Base-by-base conservation (phyloP, 2,329 filamentous ascomycete species). In the Beauveria sp. region DNA sequence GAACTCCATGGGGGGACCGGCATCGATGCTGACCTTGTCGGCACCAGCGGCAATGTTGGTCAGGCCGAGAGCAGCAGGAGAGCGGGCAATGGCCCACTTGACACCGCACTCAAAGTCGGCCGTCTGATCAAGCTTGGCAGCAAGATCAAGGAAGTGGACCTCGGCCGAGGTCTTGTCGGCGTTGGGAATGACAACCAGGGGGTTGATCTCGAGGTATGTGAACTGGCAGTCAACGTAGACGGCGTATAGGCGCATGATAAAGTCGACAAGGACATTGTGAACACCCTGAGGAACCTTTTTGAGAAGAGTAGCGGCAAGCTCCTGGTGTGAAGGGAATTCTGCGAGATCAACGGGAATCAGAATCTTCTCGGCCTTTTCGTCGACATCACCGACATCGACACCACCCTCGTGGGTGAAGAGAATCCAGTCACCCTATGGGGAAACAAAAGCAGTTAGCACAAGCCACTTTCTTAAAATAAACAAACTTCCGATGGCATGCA, bases 161-260 rank as follows among this genome's bases (percentile, higher is more conserved):
- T 92, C 89, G 62, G 95, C 95, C 63, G 92, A 96, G 68, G 93
- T 98, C 74, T 85, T 89, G 70, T 93, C 87, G 68, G 85, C 88
- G 77, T 98, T 98, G 77, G 95, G 95, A 71, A 99, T 93, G 75
- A 97, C 95, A 65, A 99, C 95, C 67, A 99, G 83, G 69, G 95
- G 95, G 87, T 99, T 99, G 84, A 99, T 99, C 81, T 99, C 95
- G 70, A 99, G 91, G 83, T 99, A 99, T 73, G 95, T 98, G 86
- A 99, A 99, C 80, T 99, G 95, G 86, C 91, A 96, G 84, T 99
- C 95, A 67, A 98, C 95, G 74, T 98, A 99, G 80, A 99, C 95
- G 70, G 93, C 95, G 76, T 99, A 99, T 68, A 99, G 85, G 71
- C 95, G 88, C 72, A 91, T 91, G 81, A 99, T 99, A 85, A 99